A percentile compares a stretch with the other conserved stretches of the same genome.
These are phyloP conservation scores for Erodium texanum DNA, from an alignment of 441 rosid genomes.

Conservation along the genomic window DNA sequence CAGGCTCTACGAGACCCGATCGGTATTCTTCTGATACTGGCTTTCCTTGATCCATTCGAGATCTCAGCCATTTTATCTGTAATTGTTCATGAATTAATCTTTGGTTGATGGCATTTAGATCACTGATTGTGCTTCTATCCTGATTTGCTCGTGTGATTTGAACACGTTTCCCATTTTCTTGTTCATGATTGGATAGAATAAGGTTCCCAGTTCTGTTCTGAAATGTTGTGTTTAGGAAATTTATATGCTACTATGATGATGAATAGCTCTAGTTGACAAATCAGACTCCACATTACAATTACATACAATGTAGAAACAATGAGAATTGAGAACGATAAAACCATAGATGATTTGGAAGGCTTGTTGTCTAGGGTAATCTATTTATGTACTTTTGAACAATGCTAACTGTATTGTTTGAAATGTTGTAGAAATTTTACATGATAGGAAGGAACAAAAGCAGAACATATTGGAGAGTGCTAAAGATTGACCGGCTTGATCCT, in stretches of 20 bases:
- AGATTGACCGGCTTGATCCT: conserved; percentile 52
- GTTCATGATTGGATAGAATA: neutral
- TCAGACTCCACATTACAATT: neutral
- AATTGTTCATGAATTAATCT: neutral
- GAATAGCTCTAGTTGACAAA: neutral
- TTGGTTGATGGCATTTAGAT: conserved; percentile 1
- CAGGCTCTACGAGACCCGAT: conserved; percentile 67
- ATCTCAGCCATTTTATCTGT: conserved; percentile 13
- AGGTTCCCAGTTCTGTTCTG: neutral
- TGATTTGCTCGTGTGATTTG: neutral
- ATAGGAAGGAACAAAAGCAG: conserved; percentile 55
- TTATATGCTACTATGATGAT: neutral
- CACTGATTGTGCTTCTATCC: neutral
- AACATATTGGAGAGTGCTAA: conserved; percentile 50
- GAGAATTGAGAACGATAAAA: neutral
- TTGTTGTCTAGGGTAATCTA: neutral
- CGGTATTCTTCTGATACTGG: conserved; percentile 30
- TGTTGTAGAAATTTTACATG: conserved; percentile 59
- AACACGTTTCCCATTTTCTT: neutral
- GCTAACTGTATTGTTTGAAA: conserved; percentile 6
- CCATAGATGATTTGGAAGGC: neutral
- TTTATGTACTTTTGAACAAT: neutral
- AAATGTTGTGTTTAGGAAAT: neutral
- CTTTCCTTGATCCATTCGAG: conserved; percentile 11
- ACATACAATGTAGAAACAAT: neutral